phyloP scores from a whole-genome alignment of 1,284 basidiomycete species.

The Tetrapyrgos nigripes region DNA sequence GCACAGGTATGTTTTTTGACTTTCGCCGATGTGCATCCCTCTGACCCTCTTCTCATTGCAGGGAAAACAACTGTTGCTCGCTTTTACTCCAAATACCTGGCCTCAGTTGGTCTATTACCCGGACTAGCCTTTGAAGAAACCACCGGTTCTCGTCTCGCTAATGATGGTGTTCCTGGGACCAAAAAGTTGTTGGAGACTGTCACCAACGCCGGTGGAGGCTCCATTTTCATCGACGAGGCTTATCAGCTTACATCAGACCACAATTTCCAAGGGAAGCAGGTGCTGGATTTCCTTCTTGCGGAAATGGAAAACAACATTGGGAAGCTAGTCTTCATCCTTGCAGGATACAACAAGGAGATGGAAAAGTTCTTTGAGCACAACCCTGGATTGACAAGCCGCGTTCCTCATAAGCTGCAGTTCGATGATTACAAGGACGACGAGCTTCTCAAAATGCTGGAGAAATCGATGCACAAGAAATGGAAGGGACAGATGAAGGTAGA shows the following conservation, averaged over 20 bases:
- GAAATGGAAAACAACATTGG: conserved; percentile 77
- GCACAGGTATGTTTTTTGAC: conserved; percentile 52
- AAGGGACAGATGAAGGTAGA: conserved; percentile 59
- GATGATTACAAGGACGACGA: conserved; percentile 65
- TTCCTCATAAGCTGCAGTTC: conserved; percentile 66
- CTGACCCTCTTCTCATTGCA: conserved; percentile 26
- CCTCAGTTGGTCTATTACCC: conserved; percentile 59
- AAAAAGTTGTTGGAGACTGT: conserved; percentile 57
- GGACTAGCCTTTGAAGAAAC: conserved; percentile 63
- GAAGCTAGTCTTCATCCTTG: conserved; percentile 70
- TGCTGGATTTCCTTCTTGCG: conserved; percentile 69
- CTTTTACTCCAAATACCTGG: conserved; percentile 64
- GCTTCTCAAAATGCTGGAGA: conserved; percentile 58
- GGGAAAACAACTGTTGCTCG: conserved; percentile 76
- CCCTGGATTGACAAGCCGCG: conserved; percentile 67
- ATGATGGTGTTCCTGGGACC: conserved; percentile 57
- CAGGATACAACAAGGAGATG: conserved; percentile 74
- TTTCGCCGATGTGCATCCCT: background rate
- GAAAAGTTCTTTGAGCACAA: conserved; percentile 79
- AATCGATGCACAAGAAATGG: conserved; percentile 52
- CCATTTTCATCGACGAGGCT: conserved; percentile 72
- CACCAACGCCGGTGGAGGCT: conserved; percentile 59
- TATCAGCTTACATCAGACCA: conserved; percentile 62
- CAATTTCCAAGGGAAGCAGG: conserved; percentile 54
- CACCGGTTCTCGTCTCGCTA: conserved; percentile 62